Evolutionary conservation across 1,284 basidiomycete genomes (phyloP).

Genomic region (Amylostereum areolatum): DNA sequence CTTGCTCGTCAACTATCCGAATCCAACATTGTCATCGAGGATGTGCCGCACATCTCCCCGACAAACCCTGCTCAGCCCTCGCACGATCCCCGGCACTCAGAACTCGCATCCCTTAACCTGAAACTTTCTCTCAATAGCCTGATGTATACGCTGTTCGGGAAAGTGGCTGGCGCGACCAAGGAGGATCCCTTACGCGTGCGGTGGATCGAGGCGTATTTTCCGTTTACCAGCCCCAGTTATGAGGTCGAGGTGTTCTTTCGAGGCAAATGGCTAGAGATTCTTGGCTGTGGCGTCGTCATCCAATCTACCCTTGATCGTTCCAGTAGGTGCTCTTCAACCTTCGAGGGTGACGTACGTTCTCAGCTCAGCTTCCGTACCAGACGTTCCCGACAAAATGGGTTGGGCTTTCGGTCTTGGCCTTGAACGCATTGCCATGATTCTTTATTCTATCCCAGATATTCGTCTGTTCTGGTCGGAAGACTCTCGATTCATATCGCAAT

Average conservation of each 20-base stretch:
- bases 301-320: conserved; percentile 86
- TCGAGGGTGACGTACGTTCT: no score
- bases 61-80: conserved; percentile 77
- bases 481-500: conserved; percentile 84
- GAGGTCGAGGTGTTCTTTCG: conserved; percentile 98
- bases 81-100: conserved; percentile 70
- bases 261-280: conserved; percentile 95
- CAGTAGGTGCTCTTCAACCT: conserved; percentile 45
- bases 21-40: conserved; percentile 81
- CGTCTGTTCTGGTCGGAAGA: conserved; percentile 98
- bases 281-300: conserved; percentile 90
- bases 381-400: conserved; percentile 77
- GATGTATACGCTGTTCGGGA: conserved; percentile 80
- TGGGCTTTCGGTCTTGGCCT: conserved; percentile 99
- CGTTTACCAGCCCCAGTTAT: conserved; percentile 95
- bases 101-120: conserved; percentile 76
- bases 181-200: conserved; percentile 76
- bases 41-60: conserved; percentile 68
- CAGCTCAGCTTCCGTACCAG: conserved; percentile 30
- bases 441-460: conserved; percentile 97
- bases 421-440: conserved; percentile 97
- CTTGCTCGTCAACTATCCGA: conserved; percentile 57
- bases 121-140: conserved; percentile 91
- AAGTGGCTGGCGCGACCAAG: conserved; percentile 37
- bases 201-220: conserved; percentile 98